phyloP scores from a whole-genome alignment of 225 moss, liverwort and hornwort genomes.

The Polytrichum commune region DNA sequence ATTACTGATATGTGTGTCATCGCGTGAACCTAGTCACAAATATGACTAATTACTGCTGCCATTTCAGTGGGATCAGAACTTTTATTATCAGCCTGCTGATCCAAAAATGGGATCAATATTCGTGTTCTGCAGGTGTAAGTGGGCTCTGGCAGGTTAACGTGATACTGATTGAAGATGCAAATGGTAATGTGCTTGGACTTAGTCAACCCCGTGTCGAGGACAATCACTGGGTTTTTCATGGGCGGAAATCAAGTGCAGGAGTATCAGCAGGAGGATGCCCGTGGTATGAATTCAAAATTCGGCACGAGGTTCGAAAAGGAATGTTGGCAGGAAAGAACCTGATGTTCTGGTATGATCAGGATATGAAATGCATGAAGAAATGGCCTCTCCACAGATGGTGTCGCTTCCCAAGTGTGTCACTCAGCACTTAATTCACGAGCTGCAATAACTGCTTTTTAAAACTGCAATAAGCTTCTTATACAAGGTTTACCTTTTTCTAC shows the following conservation, averaged over 20 bases:
- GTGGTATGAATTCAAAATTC: background rate
- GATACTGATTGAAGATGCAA: conserved; percentile 5
- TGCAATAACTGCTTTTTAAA: background rate
- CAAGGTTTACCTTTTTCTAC: too few relatives aligned
- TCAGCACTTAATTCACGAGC: background rate
- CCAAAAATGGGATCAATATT: background rate
- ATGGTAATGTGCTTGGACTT: conserved; percentile 3
- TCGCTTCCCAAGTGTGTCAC: conserved; percentile 1
- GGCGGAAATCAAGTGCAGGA: conserved; percentile 3
- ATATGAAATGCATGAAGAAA: conserved; percentile 1
- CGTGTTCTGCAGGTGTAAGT: conserved; percentile 3
- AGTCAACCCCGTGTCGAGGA: background rate
- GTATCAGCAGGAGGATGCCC: conserved; percentile 4
- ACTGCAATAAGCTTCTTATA: background rate
- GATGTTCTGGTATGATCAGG: background rate
- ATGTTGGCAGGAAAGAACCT: conserved; percentile 1
- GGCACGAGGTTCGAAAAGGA: background rate
- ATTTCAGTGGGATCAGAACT: too few relatives aligned
- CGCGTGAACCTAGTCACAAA: too few relatives aligned
- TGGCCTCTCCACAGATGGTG: conserved; percentile 3
- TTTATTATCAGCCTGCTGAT: background rate
- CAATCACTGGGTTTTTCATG: background rate
- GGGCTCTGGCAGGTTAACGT: background rate
- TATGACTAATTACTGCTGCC: too few relatives aligned
- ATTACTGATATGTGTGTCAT: too few relatives aligned